Base-by-base conservation (phyloP, 2,329 filamentous ascomycete species). In the Incumbomyces lentus region DNA sequence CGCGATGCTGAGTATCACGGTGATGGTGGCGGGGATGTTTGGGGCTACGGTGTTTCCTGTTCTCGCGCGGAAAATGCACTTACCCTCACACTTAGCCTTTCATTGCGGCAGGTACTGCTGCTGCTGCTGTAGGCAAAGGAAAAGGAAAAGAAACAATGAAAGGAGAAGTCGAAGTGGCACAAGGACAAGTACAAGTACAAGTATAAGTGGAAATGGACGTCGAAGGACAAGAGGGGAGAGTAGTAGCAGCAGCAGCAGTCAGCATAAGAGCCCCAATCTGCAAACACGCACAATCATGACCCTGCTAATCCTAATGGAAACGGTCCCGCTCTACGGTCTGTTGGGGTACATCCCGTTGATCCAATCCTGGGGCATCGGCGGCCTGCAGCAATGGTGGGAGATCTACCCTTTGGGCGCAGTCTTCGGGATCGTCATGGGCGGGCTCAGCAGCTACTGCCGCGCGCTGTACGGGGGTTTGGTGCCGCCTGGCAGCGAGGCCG, bases 261-360 rank as follows among this genome's bases (percentile, higher is more conserved):
- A 92, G 53, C n/a, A n/a, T n/a, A n/a, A n/a, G n/a, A n/a, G n/a
- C n/a, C n/a, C n/a, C n/a, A n/a, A n/a, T n/a, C 22, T 5, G 22
- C 22, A 26, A 26, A 4, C 22, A 26, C 22, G n/a, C n/a, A 95
- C 88, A 1, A 90, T 95, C 47, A 72, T 95, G n/a, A 75, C 83
- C 7, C 94, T 87, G 61, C 88, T 95, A 51, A 77, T 70, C 1
- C 68, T 95, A 2, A 94, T 95, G 57, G 88, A 94, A 62, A 63
- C 92, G n/a, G 94, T 95, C 41, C 89, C 89, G 0, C 59, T 95
- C 0, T 95, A 95, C 55, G 88, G 88, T 0, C 72, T 95, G 31
- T 67, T 92, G 13, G 87, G 86, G 2, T 94, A 90, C 58, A 72
- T 95, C 7, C 86, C 87, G 0, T 76, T 85, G 3, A 73, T 95